phyloP scores from a whole-genome alignment of 2,329 filamentous ascomycete genomes.

The Apiospora pterosperma region DNA sequence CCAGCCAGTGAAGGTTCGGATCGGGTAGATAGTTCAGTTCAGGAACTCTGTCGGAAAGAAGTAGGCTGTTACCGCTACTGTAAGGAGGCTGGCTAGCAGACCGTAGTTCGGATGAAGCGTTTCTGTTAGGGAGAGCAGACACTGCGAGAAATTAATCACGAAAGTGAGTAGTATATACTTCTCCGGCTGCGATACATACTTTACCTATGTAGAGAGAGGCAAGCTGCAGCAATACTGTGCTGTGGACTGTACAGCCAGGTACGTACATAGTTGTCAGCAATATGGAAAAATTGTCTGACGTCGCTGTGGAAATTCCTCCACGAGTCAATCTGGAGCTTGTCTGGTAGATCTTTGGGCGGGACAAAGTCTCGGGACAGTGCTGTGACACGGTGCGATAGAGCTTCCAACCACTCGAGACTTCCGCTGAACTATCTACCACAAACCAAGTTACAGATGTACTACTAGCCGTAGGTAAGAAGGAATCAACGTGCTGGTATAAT shows the following conservation, averaged over 20 bases:
- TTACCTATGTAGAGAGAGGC: too few relatives aligned
- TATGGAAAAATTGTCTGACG: background rate
- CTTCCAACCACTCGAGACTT: background rate
- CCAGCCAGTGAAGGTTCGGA: background rate
- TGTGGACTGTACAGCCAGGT: too few relatives aligned
- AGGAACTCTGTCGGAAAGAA: too few relatives aligned
- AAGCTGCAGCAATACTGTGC: background rate
- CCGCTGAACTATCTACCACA: background rate
- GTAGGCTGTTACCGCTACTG: background rate
- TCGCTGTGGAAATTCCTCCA: background rate
- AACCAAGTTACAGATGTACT: background rate
- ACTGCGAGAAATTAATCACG: background rate
- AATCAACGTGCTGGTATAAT: background rate
- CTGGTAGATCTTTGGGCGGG: background rate
- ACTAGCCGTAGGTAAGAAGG: background rate
- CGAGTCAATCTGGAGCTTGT: background rate
- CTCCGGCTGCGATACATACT: background rate
- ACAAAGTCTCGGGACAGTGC: background rate
- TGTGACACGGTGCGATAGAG: background rate
- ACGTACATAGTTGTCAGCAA: background rate
- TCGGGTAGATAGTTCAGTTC: background rate
- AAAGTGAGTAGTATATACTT: too few relatives aligned
- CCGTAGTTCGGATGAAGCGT: background rate
- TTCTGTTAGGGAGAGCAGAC: background rate
- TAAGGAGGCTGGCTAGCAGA: background rate